These are phyloP conservation scores for Trichoderma sp. DNA, from an alignment of 2,329 filamentous ascomycete genomes.

Conservation along the genomic window DNA sequence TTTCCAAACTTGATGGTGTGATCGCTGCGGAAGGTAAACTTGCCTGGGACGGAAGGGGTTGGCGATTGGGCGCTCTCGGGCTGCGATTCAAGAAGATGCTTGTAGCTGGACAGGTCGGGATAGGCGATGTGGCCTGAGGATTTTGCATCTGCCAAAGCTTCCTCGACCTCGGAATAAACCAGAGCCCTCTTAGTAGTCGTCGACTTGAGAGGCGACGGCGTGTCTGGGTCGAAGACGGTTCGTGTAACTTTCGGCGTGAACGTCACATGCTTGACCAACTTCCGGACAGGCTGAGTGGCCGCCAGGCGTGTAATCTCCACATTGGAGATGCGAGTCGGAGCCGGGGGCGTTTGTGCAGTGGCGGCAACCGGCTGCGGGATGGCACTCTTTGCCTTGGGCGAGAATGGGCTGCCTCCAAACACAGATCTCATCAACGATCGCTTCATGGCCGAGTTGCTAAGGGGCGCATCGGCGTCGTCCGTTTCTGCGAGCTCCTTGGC, in stretches of 20 bases:
- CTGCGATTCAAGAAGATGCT: conserved; percentile 38
- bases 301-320: conserved; percentile 57
- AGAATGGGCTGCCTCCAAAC: conserved; percentile 17
- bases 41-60: conserved; percentile 53
- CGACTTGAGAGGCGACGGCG: conserved; percentile 60
- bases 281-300: conserved; percentile 68
- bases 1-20: conserved; percentile 63
- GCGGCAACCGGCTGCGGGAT: conserved; percentile 49
- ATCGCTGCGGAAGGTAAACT: conserved; percentile 67
- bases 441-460: conserved; percentile 41
- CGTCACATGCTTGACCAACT: conserved; percentile 71
- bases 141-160: conserved; percentile 34
- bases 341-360: conserved; percentile 54
- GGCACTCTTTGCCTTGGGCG: conserved; percentile 43
- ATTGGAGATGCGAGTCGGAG: conserved; percentile 46
- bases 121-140: conserved; percentile 49
- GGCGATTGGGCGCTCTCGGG: conserved; percentile 34
- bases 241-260: conserved; percentile 73
- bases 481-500: conserved; percentile 36
- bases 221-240: conserved; percentile 48
- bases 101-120: conserved; percentile 54
- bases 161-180: conserved; percentile 12
- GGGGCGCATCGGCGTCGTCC: conserved; percentile 45
- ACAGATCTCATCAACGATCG: conserved; percentile 41
- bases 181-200: conserved; percentile 38